Evolutionary conservation across 345 rosid species (phyloP).

Genomic region (Boechera divaricarpa): DNA sequence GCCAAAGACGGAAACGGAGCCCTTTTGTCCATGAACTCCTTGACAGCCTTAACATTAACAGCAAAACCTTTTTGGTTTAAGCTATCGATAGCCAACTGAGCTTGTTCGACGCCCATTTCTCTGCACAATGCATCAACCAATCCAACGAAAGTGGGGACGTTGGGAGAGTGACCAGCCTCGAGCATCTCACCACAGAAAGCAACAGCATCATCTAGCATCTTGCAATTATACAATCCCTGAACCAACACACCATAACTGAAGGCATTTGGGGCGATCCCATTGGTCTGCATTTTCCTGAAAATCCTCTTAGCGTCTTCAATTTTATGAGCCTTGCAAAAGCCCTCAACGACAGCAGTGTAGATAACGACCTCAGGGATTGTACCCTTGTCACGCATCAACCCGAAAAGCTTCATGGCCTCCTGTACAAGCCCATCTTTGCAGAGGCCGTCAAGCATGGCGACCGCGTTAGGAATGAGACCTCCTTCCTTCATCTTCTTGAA

Average conservation of each 20-base stretch:
- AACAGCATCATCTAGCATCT: slow-evolving; percentile 66
- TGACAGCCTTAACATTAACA: slow-evolving; percentile 67
- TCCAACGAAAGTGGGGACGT: slow-evolving; percentile 77
- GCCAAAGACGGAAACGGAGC: slow-evolving; percentile 64
- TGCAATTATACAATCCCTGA: slow-evolving; percentile 68
- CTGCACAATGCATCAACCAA: slow-evolving; percentile 77
- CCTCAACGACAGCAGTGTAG: slow-evolving; percentile 93
- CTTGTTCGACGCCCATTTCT: slow-evolving; percentile 68
- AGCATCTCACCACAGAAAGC: slow-evolving; percentile 70
- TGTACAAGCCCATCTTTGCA: slow-evolving; percentile 93
- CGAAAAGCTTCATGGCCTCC: slow-evolving; percentile 92
- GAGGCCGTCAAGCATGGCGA: slow-evolving; percentile 94
- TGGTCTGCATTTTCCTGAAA: slow-evolving; percentile 79
- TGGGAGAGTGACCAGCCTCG: slow-evolving; percentile 89
- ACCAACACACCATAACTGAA: slow-evolving; percentile 66
- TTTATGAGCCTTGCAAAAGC: slow-evolving; percentile 83
- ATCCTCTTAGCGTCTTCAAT: slow-evolving; percentile 81
- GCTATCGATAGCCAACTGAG: slow-evolving; percentile 48
- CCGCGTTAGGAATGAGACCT: slow-evolving; percentile 89
- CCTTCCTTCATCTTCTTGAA: slow-evolving; percentile 90
- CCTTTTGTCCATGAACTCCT: slow-evolving; percentile 77
- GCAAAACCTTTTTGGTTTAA: slow-evolving; percentile 70
- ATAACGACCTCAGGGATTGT: slow-evolving; percentile 88
- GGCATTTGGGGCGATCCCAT: slow-evolving; percentile 74
- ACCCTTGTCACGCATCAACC: slow-evolving; percentile 79